Conservation (phyloP, 176 grass and related monocot species). For the Coix lacrymajobi region DNA sequence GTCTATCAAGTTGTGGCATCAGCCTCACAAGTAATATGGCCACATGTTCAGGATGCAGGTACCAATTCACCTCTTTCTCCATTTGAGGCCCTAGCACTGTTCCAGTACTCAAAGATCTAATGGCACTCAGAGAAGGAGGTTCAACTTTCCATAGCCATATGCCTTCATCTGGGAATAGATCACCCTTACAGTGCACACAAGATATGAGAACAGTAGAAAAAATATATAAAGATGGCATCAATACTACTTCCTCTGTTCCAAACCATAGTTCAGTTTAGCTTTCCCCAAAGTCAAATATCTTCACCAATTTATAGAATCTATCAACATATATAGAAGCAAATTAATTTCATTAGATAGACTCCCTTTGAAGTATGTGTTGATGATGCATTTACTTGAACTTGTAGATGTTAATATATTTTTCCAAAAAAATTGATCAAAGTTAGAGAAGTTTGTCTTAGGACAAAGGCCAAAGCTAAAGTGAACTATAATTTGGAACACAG, state of each 20-base stretch:
- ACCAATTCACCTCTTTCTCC: constrained; percentile 87
- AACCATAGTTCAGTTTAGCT: background rate
- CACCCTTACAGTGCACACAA: constrained; percentile 60
- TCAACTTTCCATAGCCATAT: constrained; percentile 90
- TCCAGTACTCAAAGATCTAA: constrained; percentile 78
- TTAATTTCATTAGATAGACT: background rate
- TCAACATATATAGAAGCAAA: background rate
- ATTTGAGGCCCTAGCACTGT: constrained; percentile 74
- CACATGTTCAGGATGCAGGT: constrained; percentile 68
- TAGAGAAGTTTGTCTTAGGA: background rate
- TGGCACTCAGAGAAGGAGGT: constrained; percentile 75
- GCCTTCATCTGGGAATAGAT: constrained; percentile 91
- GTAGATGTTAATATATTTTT: background rate
- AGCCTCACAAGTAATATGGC: constrained; percentile 60
- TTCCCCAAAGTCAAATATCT: background rate
- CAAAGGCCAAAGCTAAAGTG: background rate
- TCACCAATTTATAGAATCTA: background rate
- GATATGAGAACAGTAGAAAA: constrained; percentile 16
- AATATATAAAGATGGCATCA: background rate
- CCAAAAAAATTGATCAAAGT: background rate
- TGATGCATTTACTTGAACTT: background rate
- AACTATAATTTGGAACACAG: background rate
- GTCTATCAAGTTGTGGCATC: constrained; percentile 86
- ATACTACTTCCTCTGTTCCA: background rate
- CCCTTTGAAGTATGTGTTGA: background rate